Evolutionary conservation across 352 stramenopile genomes (phyloP).

Genomic region (Phytophthora boehmeriae): DNA sequence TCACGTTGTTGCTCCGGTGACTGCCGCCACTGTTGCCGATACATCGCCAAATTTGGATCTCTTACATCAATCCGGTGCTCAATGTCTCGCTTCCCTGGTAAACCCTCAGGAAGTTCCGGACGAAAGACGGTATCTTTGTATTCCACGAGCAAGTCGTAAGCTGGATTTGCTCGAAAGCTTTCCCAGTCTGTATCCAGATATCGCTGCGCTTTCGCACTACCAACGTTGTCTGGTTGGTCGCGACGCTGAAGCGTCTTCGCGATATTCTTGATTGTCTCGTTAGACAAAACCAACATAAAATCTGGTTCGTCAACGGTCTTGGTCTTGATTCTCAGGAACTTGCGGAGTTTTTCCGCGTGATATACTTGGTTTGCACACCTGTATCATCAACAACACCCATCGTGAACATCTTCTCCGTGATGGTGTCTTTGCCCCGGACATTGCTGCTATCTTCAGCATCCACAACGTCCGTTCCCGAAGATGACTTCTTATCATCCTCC

Average conservation of each 20-base stretch:
- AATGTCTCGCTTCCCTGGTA: not conserved
- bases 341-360: too few relatives aligned
- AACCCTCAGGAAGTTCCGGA: too few relatives aligned
- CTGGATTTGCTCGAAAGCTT: too few relatives aligned
- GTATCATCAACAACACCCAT: too few relatives aligned
- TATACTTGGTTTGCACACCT: too few relatives aligned
- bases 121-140: too few relatives aligned
- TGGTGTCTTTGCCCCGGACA: not conserved
- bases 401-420: not conserved
- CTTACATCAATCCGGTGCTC: not conserved
- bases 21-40: not conserved
- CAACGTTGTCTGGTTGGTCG: not conserved
- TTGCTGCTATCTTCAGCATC: not conserved
- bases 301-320: too few relatives aligned
- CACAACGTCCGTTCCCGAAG: not conserved
- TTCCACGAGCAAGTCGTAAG: too few relatives aligned
- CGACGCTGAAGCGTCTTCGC: not conserved
- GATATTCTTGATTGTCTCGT: too few relatives aligned
- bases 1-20: not conserved
- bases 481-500: too few relatives aligned
- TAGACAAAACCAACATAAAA: too few relatives aligned
- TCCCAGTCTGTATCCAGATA: not conserved
- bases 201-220: not conserved
- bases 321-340: too few relatives aligned
- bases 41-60: not conserved